These are phyloP conservation scores for Boletus pseudo-olivaceus DNA, from an alignment of 768 basidiomycete genomes.

Conservation along the genomic window DNA sequence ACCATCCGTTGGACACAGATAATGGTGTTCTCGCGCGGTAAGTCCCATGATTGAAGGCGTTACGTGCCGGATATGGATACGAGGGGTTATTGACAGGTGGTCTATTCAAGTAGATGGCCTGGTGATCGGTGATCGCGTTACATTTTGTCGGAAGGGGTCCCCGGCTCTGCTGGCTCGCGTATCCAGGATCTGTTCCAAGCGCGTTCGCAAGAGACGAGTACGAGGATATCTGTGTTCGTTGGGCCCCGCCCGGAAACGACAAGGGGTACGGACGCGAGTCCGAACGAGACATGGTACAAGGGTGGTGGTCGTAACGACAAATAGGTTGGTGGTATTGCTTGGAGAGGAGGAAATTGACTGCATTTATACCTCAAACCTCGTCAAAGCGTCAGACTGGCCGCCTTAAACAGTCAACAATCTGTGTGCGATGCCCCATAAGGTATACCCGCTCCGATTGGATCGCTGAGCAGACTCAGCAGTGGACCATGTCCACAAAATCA, in stretches of 20 bases:
- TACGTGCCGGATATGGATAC: conserved; percentile 31
- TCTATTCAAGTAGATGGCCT: conserved; percentile 15
- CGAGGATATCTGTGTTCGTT: conserved; percentile 15
- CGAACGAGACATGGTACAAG: conserved; percentile 18
- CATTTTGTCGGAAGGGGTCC: background rate
- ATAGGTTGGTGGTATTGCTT: background rate
- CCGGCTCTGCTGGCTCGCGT: conserved; percentile 6
- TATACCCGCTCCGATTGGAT: background rate
- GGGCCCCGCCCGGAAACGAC: conserved; percentile 19
- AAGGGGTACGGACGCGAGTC: conserved; percentile 15
- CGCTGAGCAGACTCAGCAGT: background rate
- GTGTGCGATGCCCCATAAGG: background rate
- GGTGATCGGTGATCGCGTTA: conserved; percentile 7
- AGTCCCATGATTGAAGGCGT: conserved; percentile 24
- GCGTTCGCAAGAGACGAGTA: conserved; percentile 26
- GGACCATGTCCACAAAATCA: conserved; percentile 10
- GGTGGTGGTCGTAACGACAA: background rate
- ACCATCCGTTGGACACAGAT: conserved; percentile 8
- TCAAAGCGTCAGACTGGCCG: conserved; percentile 15
- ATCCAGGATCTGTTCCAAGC: conserved; percentile 14
- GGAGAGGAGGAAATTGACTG: background rate
- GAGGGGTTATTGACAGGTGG: conserved; percentile 18
- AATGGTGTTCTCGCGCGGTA: conserved; percentile 10
- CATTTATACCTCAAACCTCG: conserved; percentile 19
- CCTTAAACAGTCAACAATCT: conserved; percentile 1